Percentiles rank a stretch among this genome's conserved stretches.
Evolutionary conservation across 2,329 filamentous ascomycete species (phyloP).

Genomic region (Tricladium varicosporioides): DNA sequence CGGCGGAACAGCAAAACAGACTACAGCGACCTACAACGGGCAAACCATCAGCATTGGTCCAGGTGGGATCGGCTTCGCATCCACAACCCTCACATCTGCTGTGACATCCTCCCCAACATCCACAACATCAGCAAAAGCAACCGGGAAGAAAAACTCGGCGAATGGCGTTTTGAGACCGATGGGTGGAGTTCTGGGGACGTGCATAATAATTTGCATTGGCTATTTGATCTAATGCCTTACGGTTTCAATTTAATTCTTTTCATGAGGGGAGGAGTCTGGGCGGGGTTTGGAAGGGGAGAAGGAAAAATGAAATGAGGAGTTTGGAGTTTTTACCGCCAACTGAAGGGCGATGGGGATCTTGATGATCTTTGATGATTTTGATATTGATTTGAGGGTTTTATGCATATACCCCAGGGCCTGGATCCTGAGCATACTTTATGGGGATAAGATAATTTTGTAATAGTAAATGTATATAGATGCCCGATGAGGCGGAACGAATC

Average conservation of each 20-base stretch:
- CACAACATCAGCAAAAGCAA: conserved; percentile 8
- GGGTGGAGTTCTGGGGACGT: conserved; percentile 9
- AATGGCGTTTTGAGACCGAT: conserved; percentile 5
- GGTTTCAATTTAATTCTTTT: no score
- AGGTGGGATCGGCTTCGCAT: conserved; percentile 27
- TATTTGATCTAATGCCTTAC: conserved; percentile 10
- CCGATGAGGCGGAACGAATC: neutral
- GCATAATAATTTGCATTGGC: conserved; percentile 16
- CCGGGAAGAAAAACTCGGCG: conserved; percentile 14
- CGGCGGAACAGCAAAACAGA: conserved; percentile 18
- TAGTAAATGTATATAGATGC: neutral
- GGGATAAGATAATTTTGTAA: neutral
- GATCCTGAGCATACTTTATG: neutral
- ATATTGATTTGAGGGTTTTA: conserved; percentile 1
- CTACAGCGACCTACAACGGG: conserved; percentile 21
- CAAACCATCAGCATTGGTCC: conserved; percentile 30
- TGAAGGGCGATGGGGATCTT: neutral
- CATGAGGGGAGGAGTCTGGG: neutral
- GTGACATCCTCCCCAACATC: conserved; percentile 8
- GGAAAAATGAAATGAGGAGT: neutral
- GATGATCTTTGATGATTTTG: neutral
- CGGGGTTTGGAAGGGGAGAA: neutral
- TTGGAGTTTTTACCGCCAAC: no score
- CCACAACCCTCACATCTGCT: conserved; percentile 24
- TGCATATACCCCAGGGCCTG: conserved; percentile 18